Base-by-base conservation (phyloP, 2,329 filamentous ascomycete species). In the Sphaerostilbella broomeana region DNA sequence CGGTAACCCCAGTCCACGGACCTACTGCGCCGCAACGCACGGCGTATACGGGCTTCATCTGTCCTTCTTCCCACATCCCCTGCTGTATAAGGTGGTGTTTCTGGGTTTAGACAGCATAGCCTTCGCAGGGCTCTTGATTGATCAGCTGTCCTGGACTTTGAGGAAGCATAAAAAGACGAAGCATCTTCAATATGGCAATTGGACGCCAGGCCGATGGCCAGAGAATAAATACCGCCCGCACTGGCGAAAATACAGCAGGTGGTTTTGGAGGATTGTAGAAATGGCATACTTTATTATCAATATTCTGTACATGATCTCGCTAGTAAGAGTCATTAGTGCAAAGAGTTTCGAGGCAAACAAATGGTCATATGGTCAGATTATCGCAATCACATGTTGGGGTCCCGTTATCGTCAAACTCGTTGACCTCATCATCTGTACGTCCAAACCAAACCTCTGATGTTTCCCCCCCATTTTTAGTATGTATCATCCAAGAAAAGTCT, bases 381-480 rank as follows among this genome's bases (percentile, higher is more conserved):
- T 64, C 28, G 61, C 61, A 26, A 58, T 63, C 22, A 62, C 61
- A 0, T 59, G 63, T 5, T 64, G 61, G 61, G 61, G 61, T 0
- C 61, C 61, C 7, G 59, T 64, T 42, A 62, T 64, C 38, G 59
- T 64, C 28, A 63, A 64, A 38, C 38, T 63, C n/a, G 58, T 64
- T 42, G 57, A 62, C 25, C 51, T 64, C 3, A 50, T 61, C 10
- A 38, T 63, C n/a, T 61, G 60, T 62, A 49, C 55, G 60, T 47
- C 22, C 8, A 12, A 6, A 25, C 13, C 22, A 7, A 7, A 12
- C 17, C 18, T 24, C 11, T 4, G 13, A 8, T 31, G 10, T 17
- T 30, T 6, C 28, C 17, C 28, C n/a, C 28, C 12, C 21, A 20
- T 19, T 6, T 5, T 16, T 13, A n/a, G 22, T 5, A 5, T 21